Evolutionary conservation across 2,329 filamentous ascomycete genomes (phyloP).

Genomic region (Penicillium sp.): DNA sequence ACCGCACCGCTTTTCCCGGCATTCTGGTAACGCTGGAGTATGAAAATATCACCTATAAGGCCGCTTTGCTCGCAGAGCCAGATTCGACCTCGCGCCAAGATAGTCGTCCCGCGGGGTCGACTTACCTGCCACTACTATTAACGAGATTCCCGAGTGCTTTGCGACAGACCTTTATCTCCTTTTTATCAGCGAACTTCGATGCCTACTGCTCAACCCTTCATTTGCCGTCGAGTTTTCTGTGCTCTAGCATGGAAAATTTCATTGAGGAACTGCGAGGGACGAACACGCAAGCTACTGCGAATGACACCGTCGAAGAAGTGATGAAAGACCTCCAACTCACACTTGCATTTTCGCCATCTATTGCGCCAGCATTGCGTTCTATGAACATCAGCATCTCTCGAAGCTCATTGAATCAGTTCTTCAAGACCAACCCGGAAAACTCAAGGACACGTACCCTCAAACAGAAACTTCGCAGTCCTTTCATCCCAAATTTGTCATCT

Average conservation of each 20-base stretch:
- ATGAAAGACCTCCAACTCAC: conserved; percentile 47
- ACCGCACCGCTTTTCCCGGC: conserved; percentile 39
- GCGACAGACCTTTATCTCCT: conserved; percentile 54
- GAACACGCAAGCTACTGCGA: background rate
- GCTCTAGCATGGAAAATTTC: conserved; percentile 48
- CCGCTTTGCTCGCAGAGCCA: conserved; percentile 52
- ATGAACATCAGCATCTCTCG: conserved; percentile 42
- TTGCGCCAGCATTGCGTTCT: conserved; percentile 39
- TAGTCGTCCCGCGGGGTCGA: conserved; percentile 41
- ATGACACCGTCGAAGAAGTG: conserved; percentile 31
- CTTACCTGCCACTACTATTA: conserved; percentile 55
- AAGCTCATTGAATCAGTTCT: conserved; percentile 27
- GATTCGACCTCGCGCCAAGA: conserved; percentile 14
- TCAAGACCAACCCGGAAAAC: conserved; percentile 8
- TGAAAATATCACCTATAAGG: conserved; percentile 54
- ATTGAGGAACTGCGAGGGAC: conserved; percentile 21
- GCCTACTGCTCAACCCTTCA: conserved; percentile 50
- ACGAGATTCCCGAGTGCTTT: conserved; percentile 56
- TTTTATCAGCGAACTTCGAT: conserved; percentile 56
- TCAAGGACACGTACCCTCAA: conserved; percentile 14
- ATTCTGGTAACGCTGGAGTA: conserved; percentile 56
- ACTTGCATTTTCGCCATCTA: conserved; percentile 39
- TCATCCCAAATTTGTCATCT: conserved; percentile 31
- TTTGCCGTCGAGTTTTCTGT: conserved; percentile 51
- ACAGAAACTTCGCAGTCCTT: conserved; percentile 13